Evolutionary conservation across 805 yeast species (phyloP).

Genomic region (Candida glaebosa): DNA sequence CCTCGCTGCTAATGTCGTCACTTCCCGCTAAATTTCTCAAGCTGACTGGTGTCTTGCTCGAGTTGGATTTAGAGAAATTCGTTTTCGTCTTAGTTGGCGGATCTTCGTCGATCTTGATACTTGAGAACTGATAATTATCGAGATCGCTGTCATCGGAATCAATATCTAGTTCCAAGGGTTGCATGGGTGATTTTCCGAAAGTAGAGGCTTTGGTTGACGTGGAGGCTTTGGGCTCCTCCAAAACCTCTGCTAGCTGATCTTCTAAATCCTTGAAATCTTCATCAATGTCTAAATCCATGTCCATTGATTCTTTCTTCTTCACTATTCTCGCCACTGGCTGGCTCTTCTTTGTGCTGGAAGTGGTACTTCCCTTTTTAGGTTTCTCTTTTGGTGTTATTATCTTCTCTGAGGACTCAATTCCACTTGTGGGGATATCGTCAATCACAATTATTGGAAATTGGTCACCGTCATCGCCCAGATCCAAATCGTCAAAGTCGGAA

Average conservation of each 20-base stretch:
- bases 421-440: neutral
- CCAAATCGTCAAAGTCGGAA: slow-evolving; percentile 37
- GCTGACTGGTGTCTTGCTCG: slow-evolving; percentile 32
- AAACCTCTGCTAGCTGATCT: slow-evolving; percentile 39
- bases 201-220: slow-evolving; percentile 1
- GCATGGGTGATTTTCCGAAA: neutral
- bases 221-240: slow-evolving; percentile 21
- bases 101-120: slow-evolving; percentile 25
- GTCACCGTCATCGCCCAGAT: slow-evolving; percentile 5
- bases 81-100: slow-evolving; percentile 5
- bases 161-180: slow-evolving; percentile 1
- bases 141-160: slow-evolving; percentile 27
- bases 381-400: neutral
- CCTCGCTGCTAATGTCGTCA: slow-evolving; percentile 29
- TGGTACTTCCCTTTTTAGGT: neutral
- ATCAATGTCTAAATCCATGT: slow-evolving; percentile 19
- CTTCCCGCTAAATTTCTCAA: slow-evolving; percentile 34
- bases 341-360: neutral
- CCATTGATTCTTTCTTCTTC: slow-evolving; percentile 2
- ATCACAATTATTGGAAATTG: slow-evolving; percentile 1
- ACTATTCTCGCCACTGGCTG: neutral
- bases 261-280: slow-evolving; percentile 44
- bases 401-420: slow-evolving; percentile 1
- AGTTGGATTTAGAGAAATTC: neutral
- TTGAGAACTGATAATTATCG: slow-evolving; percentile 19